Evolutionary conservation across 1,284 basidiomycete species (phyloP).

Genomic region (Caloboletus inedulis): DNA sequence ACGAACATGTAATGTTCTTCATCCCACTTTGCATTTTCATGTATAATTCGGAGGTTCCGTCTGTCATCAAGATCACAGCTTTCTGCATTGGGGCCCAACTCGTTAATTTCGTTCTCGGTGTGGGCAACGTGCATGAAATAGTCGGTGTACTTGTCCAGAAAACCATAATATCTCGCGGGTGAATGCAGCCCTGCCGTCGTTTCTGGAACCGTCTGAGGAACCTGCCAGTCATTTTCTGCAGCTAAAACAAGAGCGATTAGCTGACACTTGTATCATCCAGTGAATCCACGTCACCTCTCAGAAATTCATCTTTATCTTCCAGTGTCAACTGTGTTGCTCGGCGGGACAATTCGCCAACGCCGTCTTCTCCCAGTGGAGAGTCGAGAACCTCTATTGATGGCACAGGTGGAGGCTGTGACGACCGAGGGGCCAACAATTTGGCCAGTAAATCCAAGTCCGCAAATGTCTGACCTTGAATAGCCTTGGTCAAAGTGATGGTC

Average conservation of each 20-base stretch:
- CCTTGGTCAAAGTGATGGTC: slow-evolving; percentile 68
- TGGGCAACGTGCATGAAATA: slow-evolving; percentile 70
- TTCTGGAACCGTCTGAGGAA: slow-evolving; percentile 58
- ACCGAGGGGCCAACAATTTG: slow-evolving; percentile 67
- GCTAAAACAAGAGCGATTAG: slow-evolving; percentile 41
- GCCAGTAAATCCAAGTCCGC: slow-evolving; percentile 72
- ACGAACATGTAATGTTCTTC: slow-evolving; percentile 77
- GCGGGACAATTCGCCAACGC: slow-evolving; percentile 42
- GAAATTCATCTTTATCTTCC: slow-evolving; percentile 51
- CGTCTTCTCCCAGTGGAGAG: slow-evolving; percentile 26
- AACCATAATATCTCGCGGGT: slow-evolving; percentile 59
- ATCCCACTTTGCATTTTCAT: slow-evolving; percentile 75
- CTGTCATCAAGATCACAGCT: slow-evolving; percentile 44
- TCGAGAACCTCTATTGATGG: slow-evolving; percentile 66
- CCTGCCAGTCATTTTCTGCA: slow-evolving; percentile 72
- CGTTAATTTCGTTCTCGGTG: slow-evolving; percentile 75
- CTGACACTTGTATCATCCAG: background rate
- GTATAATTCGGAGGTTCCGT: slow-evolving; percentile 45
- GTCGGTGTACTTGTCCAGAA: slow-evolving; percentile 66
- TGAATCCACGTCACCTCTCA: slow-evolving; percentile 46
- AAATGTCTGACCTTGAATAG: slow-evolving; percentile 60
- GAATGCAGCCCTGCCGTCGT: slow-evolving; percentile 38
- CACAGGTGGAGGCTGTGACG: slow-evolving; percentile 32
- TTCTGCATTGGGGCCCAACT: slow-evolving; percentile 68
- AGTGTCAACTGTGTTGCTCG: slow-evolving; percentile 43